Evolutionary conservation across 2,329 filamentous ascomycete genomes (phyloP), one percentile per base, ranked within the genome.

Genomic region (Penicillium paneum): DNA sequence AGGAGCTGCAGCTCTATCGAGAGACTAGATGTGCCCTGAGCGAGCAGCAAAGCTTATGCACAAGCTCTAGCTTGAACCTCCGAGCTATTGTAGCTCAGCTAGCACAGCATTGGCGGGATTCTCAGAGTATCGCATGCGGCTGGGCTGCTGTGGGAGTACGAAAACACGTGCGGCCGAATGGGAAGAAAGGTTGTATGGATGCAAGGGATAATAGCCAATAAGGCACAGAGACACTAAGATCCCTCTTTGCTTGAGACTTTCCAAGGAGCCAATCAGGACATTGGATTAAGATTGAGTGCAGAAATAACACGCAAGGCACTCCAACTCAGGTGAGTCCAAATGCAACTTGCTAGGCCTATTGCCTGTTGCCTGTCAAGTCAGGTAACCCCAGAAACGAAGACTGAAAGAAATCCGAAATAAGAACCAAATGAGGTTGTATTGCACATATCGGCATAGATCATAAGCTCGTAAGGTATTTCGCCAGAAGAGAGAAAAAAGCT

Each of bases 281-380:
- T 41, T 15, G 15, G 46, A 44, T 38, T 47, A 12, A 42, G 15
- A 24, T 47, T 17, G 29, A 49, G 28, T 29, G 43, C 55, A 31
- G 38, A 62, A 24, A 57, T 58, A 59, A 61, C 40, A 65, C 51
- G 63, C 63, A 65, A 65, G 63, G 63, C 58, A 58, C 35, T 39
- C 36, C 53, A 62, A 58, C 59, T 57, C 31, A 55, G 51, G 55
- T 51, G 29, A 49, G 28, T 53, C 38, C 32, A 47, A 41, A 48
- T 35, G 43, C 29, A 35, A 44, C 38, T 51, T 35, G 41, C 44
- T 40, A 46, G 50, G 45, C 49, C 38, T 46, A 31, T 24, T 41
- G 21, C 21, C 21, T 24, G 21, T 24, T 12, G 44, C 21, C 39
- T 26, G 13, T 24, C 35, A 29, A 29, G n/a, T 24, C 17, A 42